These are phyloP conservation scores for Naegleria lovaniensis DNA, from an alignment of 208 protist genomes.

Conservation along the genomic window DNA sequence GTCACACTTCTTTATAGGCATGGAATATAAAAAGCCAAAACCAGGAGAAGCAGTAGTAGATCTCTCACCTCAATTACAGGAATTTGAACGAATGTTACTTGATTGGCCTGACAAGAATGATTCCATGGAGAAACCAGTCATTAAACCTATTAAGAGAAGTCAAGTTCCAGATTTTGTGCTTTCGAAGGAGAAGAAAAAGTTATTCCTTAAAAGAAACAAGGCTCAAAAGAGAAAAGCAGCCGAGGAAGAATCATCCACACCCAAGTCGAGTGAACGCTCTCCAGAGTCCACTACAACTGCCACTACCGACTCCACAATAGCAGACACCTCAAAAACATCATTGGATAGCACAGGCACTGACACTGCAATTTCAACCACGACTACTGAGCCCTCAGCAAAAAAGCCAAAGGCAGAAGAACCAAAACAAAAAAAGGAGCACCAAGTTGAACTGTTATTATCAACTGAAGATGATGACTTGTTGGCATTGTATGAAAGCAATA, in stretches of 20 bases:
- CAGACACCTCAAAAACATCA: background rate
- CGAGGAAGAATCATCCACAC: background rate
- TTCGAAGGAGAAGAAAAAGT: background rate
- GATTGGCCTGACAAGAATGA: background rate
- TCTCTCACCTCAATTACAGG: background rate
- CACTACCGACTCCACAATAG: background rate
- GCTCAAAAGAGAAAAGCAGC: background rate
- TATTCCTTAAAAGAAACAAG: background rate
- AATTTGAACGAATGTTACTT: background rate
- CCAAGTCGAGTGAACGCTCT: background rate
- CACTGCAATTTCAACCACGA: background rate
- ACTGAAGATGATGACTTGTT: background rate
- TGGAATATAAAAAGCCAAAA: slow-evolving; percentile 1
- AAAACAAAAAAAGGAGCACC: background rate
- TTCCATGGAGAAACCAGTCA: background rate
- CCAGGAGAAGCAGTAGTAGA: background rate
- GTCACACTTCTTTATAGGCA: background rate
- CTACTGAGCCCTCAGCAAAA: background rate
- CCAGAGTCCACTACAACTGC: background rate
- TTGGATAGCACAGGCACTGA: background rate
- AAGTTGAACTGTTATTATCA: background rate
- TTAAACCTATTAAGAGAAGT: background rate
- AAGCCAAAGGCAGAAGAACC: background rate
- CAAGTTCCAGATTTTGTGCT: background rate
- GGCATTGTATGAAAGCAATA: background rate